Evolutionary conservation across 345 rosid genomes (phyloP).

Genomic region (Durio zibethinus): DNA sequence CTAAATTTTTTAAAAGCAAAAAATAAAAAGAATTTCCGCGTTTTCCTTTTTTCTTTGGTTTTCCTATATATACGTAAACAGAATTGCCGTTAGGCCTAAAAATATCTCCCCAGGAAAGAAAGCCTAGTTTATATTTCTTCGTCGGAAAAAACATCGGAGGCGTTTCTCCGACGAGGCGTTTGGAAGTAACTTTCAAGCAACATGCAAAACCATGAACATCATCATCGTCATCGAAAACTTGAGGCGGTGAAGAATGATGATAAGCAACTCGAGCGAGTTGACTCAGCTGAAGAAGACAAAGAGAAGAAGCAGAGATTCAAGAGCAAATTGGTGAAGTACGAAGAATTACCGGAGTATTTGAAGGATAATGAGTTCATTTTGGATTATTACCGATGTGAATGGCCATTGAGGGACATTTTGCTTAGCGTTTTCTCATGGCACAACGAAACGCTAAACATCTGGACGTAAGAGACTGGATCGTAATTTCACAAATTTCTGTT

Average conservation of each 20-base stretch:
- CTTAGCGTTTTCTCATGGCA: conserved; percentile 82
- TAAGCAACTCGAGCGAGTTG: conserved; percentile 9
- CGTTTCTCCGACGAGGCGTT: not conserved
- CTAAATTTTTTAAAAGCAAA: not conserved
- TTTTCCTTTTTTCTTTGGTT: not conserved
- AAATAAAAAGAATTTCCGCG: not conserved
- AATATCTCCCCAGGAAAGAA: not conserved
- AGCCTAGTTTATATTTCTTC: not conserved
- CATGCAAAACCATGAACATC: conserved; percentile 17
- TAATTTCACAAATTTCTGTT: not conserved
- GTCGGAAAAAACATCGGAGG: not conserved
- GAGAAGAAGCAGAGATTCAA: conserved; percentile 29
- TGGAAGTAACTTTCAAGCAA: not conserved
- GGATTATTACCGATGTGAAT: conserved; percentile 85
- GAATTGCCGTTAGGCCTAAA: not conserved
- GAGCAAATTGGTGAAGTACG: conserved; percentile 59
- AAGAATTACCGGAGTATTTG: conserved; percentile 77
- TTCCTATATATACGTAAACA: not conserved
- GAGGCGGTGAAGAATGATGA: not conserved
- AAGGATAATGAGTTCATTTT: conserved; percentile 86
- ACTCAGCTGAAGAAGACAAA: not conserved
- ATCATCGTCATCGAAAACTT: conserved; percentile 15
- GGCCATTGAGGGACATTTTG: conserved; percentile 77
- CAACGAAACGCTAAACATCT: conserved; percentile 90
- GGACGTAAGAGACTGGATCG: conserved; percentile 60